phyloP scores from a whole-genome alignment of 148 eudicot genomes.

The Spergularia bocconei region DNA sequence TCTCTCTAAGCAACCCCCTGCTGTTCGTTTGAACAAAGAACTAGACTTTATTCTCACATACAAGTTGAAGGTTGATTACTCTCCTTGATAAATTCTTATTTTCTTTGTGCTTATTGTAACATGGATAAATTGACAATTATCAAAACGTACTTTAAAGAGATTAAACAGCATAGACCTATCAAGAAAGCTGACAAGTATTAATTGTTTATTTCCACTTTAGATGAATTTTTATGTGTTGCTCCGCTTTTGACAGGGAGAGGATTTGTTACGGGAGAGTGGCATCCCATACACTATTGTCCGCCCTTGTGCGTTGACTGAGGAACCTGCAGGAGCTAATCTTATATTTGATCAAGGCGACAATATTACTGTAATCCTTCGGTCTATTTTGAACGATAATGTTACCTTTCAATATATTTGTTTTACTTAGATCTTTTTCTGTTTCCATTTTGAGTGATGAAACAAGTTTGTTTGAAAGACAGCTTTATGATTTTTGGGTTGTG shows the following conservation, averaged over 20 bases:
- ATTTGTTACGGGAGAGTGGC: constrained; percentile 83
- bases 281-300: constrained; percentile 87
- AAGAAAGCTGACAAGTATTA: not conserved
- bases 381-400: not conserved
- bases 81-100: not conserved
- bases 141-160: not conserved
- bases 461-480: not conserved
- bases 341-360: constrained; percentile 97
- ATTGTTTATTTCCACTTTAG: not conserved
- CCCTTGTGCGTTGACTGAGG: constrained; percentile 97
- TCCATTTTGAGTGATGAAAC: not conserved
- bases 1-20: constrained; percentile 96
- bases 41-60: constrained; percentile 80
- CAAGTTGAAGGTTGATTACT: constrained; percentile 78
- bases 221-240: constrained; percentile 1
- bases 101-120: not conserved
- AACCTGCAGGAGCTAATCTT: constrained; percentile 99
- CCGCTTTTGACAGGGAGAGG: constrained; percentile 68
- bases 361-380: constrained; percentile 52
- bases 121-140: not conserved
- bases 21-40: constrained; percentile 97
- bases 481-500: not conserved
- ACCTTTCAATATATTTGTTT: not conserved
- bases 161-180: not conserved
- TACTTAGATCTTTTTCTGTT: not conserved